These are phyloP conservation scores for Cicer cuneatum DNA, from an alignment of 306 rosid genomes.

Conservation along the genomic window DNA sequence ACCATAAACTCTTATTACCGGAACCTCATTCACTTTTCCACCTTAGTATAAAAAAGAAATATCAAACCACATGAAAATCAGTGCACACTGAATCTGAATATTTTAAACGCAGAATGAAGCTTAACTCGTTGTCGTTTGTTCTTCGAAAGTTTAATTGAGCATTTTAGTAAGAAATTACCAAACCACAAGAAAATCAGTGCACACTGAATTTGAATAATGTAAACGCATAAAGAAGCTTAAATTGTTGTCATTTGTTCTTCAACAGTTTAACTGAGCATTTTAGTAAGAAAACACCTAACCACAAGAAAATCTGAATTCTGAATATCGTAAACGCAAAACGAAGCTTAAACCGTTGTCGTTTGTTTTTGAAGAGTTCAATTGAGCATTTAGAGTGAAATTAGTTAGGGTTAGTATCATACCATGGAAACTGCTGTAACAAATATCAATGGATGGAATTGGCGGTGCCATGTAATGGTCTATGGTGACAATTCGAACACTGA, in stretches of 20 bases:
- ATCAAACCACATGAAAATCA: conserved; percentile 10
- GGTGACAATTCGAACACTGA: conserved; percentile 82
- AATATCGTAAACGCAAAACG: conserved; percentile 20
- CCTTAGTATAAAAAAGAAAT: conserved; percentile 48
- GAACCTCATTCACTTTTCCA: conserved; percentile 83
- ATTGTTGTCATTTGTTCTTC: conserved; percentile 13
- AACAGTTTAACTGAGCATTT: not conserved
- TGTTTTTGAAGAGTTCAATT: conserved; percentile 16
- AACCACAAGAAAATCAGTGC: conserved; percentile 18
- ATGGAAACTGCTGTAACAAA: conserved; percentile 86
- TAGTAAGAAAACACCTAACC: conserved; percentile 18
- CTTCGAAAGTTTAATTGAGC: not conserved
- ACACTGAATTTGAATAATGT: not conserved
- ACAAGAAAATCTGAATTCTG: not conserved
- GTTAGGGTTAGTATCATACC: conserved; percentile 52
- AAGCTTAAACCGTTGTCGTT: conserved; percentile 35
- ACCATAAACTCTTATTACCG: conserved; percentile 84
- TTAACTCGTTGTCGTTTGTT: conserved; percentile 25
- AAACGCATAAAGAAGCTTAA: conserved; percentile 40
- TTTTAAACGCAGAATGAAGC: conserved; percentile 33
- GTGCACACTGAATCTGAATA: not conserved
- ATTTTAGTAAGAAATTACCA: not conserved
- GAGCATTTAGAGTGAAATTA: not conserved
- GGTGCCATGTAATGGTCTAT: conserved; percentile 81
- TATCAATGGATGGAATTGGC: conserved; percentile 68